Percentiles rank a stretch among this genome's conserved stretches.
Evolutionary conservation across 2,329 filamentous ascomycete genomes (phyloP).

Genomic region (Niveomyces coronatus): DNA sequence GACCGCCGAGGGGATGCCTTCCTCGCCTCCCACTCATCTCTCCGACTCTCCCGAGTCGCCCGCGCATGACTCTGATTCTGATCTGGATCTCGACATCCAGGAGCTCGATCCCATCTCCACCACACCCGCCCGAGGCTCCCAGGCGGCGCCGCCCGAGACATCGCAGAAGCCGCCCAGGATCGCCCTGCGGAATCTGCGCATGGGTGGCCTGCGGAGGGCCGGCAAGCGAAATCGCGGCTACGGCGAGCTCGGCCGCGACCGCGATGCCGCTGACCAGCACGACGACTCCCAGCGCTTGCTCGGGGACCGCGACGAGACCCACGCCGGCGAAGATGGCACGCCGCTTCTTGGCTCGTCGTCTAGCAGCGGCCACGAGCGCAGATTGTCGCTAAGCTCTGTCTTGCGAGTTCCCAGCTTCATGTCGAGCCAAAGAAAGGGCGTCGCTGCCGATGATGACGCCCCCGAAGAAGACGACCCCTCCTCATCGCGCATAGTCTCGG

Average conservation of each 20-base stretch:
- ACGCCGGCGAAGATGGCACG: constrained; percentile 55
- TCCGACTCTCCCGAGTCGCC: constrained; percentile 55
- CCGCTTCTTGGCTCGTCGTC: constrained; percentile 51
- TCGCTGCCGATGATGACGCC: constrained; percentile 34
- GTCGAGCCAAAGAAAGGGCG: constrained; percentile 23
- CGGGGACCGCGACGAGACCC: constrained; percentile 49
- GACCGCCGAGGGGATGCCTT: constrained; percentile 41
- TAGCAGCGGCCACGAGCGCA: constrained; percentile 12
- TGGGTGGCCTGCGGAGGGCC: constrained; percentile 50
- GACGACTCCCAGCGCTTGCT: constrained; percentile 60
- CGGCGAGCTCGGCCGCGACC: constrained; percentile 48
- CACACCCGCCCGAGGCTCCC: constrained; percentile 22
- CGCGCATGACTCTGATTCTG: constrained; percentile 61
- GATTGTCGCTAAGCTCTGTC: constrained; percentile 17
- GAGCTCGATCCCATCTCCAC: constrained; percentile 61
- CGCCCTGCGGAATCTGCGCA: constrained; percentile 60
- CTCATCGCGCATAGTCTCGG: constrained; percentile 62
- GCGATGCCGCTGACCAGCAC: constrained; percentile 53
- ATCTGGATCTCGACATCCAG: constrained; percentile 63
- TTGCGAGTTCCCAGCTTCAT: constrained; percentile 15
- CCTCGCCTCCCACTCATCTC: constrained; percentile 39
- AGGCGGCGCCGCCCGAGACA: constrained; percentile 17
- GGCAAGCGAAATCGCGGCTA: constrained; percentile 46
- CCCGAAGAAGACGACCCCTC: constrained; percentile 52
- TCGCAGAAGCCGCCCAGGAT: constrained; percentile 48